phyloP scores from a whole-genome alignment of 2,329 filamentous ascomycete genomes.

The Xylariaceae sp. region DNA sequence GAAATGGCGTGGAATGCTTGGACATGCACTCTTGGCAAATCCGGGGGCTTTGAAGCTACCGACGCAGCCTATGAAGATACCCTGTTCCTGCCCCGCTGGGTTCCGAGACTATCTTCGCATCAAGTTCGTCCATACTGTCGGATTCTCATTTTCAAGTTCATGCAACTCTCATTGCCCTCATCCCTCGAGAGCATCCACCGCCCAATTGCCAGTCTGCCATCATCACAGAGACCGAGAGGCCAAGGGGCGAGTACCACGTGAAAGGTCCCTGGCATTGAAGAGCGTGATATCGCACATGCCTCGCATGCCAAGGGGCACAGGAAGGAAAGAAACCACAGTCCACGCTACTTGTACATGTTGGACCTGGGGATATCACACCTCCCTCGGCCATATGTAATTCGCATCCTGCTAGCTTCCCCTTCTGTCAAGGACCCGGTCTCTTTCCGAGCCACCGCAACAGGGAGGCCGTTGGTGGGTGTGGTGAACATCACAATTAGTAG shows the following conservation, averaged over 20 bases:
- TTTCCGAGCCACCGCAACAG: slow-evolving; percentile 6
- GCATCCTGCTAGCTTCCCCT: slow-evolving; percentile 10
- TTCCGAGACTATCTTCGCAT: not conserved
- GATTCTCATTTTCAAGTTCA: not conserved
- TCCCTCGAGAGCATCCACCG: not conserved
- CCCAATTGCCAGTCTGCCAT: not conserved
- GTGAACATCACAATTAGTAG: not conserved
- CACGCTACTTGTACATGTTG: slow-evolving; percentile 2
- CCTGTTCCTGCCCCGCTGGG: slow-evolving; percentile 9
- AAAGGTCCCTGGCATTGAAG: not conserved
- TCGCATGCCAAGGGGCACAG: slow-evolving; percentile 1
- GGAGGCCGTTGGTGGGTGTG: slow-evolving; percentile 1
- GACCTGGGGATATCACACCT: slow-evolving; percentile 15
- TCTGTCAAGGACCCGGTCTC: slow-evolving; percentile 14
- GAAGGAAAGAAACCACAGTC: slow-evolving; percentile 1
- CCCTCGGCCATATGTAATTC: slow-evolving; percentile 8
- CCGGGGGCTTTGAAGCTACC: not conserved
- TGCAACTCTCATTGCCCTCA: not conserved
- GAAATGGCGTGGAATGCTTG: too few relatives aligned
- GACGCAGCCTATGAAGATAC: slow-evolving; percentile 10
- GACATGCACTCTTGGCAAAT: not conserved
- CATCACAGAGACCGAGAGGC: not conserved
- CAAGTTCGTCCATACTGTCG: not conserved
- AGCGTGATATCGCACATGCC: slow-evolving; percentile 6
- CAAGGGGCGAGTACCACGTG: too few relatives aligned